Percentiles rank a stretch among this genome's conserved stretches.
phyloP scores from a whole-genome alignment of 805 yeast species.

The Candida pseudofarinosa region DNA sequence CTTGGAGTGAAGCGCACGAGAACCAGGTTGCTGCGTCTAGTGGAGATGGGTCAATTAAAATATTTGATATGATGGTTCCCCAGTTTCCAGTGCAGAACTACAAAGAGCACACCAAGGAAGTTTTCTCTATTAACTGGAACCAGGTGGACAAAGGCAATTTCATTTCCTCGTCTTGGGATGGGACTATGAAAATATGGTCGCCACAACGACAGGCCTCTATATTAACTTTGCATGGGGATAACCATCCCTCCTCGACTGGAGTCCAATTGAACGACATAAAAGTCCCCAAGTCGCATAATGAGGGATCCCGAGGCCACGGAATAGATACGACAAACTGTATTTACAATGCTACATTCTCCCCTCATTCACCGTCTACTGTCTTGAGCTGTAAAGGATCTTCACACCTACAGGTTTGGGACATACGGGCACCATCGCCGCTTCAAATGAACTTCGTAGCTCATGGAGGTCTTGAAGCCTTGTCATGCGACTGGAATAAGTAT shows the following conservation, averaged over 20 bases:
- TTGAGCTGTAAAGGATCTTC: slow-evolving; percentile 74
- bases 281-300: slow-evolving; percentile 33
- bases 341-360: slow-evolving; percentile 79
- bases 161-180: slow-evolving; percentile 89
- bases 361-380: slow-evolving; percentile 71
- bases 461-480: slow-evolving; percentile 72
- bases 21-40: slow-evolving; percentile 78
- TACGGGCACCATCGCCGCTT: slow-evolving; percentile 61
- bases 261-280: slow-evolving; percentile 17
- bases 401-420: slow-evolving; percentile 76
- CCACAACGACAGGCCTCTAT: slow-evolving; percentile 56
- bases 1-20: slow-evolving; percentile 91
- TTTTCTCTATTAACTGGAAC: slow-evolving; percentile 72
- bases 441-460: slow-evolving; percentile 65
- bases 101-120: slow-evolving; percentile 76
- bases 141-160: slow-evolving; percentile 62
- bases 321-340: slow-evolving; percentile 44
- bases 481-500: slow-evolving; percentile 90
- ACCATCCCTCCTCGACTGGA: slow-evolving; percentile 24
- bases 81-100: slow-evolving; percentile 71
- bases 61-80: slow-evolving; percentile 69
- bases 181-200: slow-evolving; percentile 75
- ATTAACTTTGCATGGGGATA: slow-evolving; percentile 44
- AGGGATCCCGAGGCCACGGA: slow-evolving; percentile 25
- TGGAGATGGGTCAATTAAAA: slow-evolving; percentile 85